Conservation (phyloP, 2,329 filamentous ascomycete genomes). For the Clonostachys sp. region DNA sequence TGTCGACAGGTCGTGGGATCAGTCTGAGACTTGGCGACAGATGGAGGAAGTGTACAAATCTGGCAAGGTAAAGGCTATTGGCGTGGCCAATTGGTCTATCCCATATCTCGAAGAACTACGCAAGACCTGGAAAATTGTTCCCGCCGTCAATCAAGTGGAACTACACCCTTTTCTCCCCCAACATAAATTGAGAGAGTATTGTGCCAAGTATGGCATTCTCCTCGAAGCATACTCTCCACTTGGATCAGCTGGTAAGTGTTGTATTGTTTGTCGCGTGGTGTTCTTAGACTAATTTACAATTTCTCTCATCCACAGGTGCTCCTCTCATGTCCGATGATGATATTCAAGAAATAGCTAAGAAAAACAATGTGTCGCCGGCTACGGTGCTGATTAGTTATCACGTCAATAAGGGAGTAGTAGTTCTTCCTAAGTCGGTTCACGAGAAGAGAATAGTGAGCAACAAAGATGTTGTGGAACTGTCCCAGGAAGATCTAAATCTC, state of each 20-base stretch:
- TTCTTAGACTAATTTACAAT: neutral
- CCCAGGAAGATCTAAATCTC: slow-evolving; percentile 2
- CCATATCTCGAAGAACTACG: slow-evolving; percentile 33
- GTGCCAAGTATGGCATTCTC: slow-evolving; percentile 51
- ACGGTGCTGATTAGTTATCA: no score
- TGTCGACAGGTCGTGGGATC: slow-evolving; percentile 1
- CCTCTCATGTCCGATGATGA: no score
- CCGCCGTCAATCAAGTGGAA: slow-evolving; percentile 66
- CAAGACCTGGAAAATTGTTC: slow-evolving; percentile 45
- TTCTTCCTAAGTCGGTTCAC: no score
- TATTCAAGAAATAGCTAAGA: no score
- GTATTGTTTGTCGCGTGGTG: neutral
- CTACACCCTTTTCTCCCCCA: slow-evolving; percentile 66
- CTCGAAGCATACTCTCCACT: slow-evolving; percentile 63
- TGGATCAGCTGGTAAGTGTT: slow-evolving; percentile 20
- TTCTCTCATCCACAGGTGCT: neutral
- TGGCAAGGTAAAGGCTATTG: slow-evolving; percentile 37
- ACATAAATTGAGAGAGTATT: slow-evolving; percentile 49
- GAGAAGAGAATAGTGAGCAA: no score
- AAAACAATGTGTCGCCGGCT: no score
- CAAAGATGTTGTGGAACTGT: neutral
- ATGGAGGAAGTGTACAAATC: slow-evolving; percentile 15
- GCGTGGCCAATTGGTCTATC: slow-evolving; percentile 45
- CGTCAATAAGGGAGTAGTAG: no score
- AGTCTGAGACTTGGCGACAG: slow-evolving; percentile 6